A percentile compares a stretch with the other conserved stretches of the same genome.
Evolutionary conservation across 2,329 filamentous ascomycete species (phyloP).

Genomic region (Curvularia sp.): DNA sequence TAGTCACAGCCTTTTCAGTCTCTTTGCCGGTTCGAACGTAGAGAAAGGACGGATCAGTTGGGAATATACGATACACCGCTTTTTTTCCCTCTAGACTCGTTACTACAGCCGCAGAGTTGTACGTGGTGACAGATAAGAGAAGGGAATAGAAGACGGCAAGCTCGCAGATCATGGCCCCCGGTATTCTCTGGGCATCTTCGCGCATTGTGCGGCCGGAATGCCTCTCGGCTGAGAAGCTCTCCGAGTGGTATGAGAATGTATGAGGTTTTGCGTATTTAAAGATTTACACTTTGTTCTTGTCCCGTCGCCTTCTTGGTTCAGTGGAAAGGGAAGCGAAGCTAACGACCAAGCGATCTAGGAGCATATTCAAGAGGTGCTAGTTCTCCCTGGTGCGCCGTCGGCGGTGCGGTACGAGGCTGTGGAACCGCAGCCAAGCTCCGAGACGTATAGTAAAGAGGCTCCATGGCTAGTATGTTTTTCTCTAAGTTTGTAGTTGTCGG

Average conservation of each 20-base stretch:
- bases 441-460: slow-evolving; percentile 16
- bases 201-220: slow-evolving; percentile 14
- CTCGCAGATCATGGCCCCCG: slow-evolving; percentile 26
- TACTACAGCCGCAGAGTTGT: no score
- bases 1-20: no score
- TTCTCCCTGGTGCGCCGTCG: slow-evolving; percentile 32
- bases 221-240: slow-evolving; percentile 27
- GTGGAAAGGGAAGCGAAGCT: not conserved
- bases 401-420: slow-evolving; percentile 37
- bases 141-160: not conserved
- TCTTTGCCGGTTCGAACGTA: no score
- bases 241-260: slow-evolving; percentile 42
- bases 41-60: no score
- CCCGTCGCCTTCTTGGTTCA: not conserved
- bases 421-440: slow-evolving; percentile 11
- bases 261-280: not conserved
- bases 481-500: not conserved
- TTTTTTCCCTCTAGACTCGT: no score
- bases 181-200: slow-evolving; percentile 41
- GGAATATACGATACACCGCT: no score
- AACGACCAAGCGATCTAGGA: slow-evolving; percentile 2
- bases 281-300: not conserved
- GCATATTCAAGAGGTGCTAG: slow-evolving; percentile 33
- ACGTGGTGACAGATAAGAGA: not conserved
- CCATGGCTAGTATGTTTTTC: slow-evolving; percentile 28